Conservation (phyloP, 805 yeast genomes). For the Kodamaea leandrae region DNA sequence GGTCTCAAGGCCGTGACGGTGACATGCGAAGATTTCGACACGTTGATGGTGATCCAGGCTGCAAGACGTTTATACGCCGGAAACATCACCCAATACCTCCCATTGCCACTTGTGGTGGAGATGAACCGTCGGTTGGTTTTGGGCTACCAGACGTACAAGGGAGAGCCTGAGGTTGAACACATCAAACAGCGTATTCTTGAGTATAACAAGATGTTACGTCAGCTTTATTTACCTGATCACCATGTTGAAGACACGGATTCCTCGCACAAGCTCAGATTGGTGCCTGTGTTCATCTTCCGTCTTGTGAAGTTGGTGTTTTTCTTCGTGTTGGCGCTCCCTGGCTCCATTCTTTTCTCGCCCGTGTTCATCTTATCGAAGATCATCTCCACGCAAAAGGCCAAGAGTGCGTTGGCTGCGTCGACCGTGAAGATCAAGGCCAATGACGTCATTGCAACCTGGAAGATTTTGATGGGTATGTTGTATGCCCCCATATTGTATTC, state of each 20-base stretch:
- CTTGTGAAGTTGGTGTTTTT: conserved; percentile 54
- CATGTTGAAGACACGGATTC: conserved; percentile 55
- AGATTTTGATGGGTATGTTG: conserved; percentile 83
- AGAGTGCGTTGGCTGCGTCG: conserved; percentile 77
- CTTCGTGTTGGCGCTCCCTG: conserved; percentile 74
- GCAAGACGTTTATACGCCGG: conserved; percentile 86
- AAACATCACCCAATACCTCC: conserved; percentile 66
- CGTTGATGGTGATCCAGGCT: conserved; percentile 84
- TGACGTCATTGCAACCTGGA: conserved; percentile 98
- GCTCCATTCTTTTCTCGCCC: conserved; percentile 83
- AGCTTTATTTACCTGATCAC: conserved; percentile 54
- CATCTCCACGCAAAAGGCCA: conserved; percentile 71
- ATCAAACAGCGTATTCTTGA: conserved; percentile 61
- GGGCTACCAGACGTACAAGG: conserved; percentile 73
- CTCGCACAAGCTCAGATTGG: conserved; percentile 48
- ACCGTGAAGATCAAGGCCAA: conserved; percentile 88
- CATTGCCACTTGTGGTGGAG: conserved; percentile 82
- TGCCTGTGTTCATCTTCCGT: conserved; percentile 56
- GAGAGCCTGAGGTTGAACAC: conserved; percentile 63
- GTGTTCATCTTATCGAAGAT: conserved; percentile 75
- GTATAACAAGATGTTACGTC: conserved; percentile 61
- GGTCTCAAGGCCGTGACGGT: conserved; percentile 85
- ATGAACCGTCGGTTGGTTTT: conserved; percentile 82
- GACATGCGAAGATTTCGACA: conserved; percentile 84
- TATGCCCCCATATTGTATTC: conserved; percentile 84